Conservation (phyloP, 345 rosid genomes). For the Hypericum perforatum region DNA sequence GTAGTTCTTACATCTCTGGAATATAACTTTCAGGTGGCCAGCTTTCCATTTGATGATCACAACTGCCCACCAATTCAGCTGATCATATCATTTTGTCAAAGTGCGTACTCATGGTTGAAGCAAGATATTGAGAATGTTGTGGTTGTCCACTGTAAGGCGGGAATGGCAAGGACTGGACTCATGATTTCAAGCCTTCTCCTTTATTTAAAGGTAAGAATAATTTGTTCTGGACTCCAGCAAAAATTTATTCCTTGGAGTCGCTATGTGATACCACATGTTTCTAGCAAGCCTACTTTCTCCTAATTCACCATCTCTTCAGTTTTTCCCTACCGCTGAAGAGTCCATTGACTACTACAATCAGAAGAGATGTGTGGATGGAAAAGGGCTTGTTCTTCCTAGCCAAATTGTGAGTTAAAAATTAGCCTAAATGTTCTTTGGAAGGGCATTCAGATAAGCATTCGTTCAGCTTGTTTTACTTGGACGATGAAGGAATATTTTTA, state of each 20-base stretch:
- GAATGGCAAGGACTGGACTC: neutral
- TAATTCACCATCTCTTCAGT: neutral
- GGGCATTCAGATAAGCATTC: neutral
- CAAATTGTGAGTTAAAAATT: neutral
- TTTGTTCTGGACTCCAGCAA: neutral
- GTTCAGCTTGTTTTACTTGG: neutral
- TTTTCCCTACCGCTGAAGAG: conserved; percentile 1
- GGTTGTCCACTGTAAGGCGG: neutral
- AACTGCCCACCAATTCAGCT: neutral
- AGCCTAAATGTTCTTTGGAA: neutral
- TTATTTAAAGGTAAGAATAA: neutral
- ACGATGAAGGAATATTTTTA: neutral
- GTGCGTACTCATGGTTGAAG: conserved; percentile 1
- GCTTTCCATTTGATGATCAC: neutral
- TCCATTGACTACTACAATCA: neutral
- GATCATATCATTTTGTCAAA: neutral
- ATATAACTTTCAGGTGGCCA: neutral
- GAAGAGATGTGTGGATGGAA: neutral
- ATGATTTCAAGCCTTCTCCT: neutral
- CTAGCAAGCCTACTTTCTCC: neutral
- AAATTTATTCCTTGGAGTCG: neutral
- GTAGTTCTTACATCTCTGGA: too few species aligned
- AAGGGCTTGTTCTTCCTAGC: neutral
- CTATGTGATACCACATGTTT: neutral
- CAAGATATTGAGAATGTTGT: neutral